Evolutionary conservation across 495 filamentous ascomycete species (phyloP), one percentile per base, ranked within the genome.

Genomic region (Lophiostoma macrostomum): DNA sequence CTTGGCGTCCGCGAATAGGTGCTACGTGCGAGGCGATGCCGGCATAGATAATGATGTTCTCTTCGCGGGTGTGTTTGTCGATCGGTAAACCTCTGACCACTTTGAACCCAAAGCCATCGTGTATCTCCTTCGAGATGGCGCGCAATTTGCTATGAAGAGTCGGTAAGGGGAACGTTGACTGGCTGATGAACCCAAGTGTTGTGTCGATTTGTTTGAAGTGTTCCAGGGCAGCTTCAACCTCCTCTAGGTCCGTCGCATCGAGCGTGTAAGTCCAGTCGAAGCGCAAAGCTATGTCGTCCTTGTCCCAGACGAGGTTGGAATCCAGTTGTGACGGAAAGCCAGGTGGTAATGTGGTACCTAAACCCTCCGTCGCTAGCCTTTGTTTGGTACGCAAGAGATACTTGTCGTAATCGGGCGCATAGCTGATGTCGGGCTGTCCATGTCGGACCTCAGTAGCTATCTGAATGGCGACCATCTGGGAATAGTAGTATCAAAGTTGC

Each of bases 1-100:
- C 58, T 53, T 85, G 83, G 0, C 79, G 75, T 7, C 79, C 84
- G 10, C 82, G 78, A 27, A 76, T 65, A 5, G 67, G 64, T 0
- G 74, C 82, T 23, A 86, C 68, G 44, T 86, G 76, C 5, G 76
- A 73, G 0, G 81, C 80, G 1, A 86, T 60, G 0, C 84, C 83
- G 2, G 76, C 66, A 39, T 84, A 86, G 53, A 86, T 78, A 55
- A 81, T 79, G 31, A 84, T 66, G 56, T 80, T 84, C 14, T 86
- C 79, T 50, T 80, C 76, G 8, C 71, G 72, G 0, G 74, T 71
- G 64, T 85, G 73, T 1, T 64, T 52, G 36, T 76, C 71, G 0
- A 80, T 66, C 0, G 70, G 70, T 16, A 86, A 65, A 3, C 83
- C 83, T 1, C 80, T 75, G 3, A 87, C 59, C 3, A 87, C 80